Percentiles rank a stretch among this genome's conserved stretches.
Evolutionary conservation across 371 early-diverging fungal genomes (phyloP).

Genomic region (Apophysomyces trapeziformis): DNA sequence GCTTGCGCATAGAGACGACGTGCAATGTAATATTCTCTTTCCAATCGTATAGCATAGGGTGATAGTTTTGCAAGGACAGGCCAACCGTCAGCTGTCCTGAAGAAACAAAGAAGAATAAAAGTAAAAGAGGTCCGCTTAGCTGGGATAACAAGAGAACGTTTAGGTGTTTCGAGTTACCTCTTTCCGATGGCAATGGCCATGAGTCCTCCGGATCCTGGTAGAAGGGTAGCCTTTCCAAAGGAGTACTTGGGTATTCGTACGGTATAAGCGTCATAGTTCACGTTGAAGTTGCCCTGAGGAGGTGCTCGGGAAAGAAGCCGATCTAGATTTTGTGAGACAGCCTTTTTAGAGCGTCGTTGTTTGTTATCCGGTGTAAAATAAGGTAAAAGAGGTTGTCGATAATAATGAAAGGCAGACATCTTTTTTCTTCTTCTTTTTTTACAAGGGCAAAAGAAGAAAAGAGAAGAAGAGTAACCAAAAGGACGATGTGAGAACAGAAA

Average conservation of each 20-base stretch:
- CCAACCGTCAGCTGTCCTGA: constrained; percentile 30
- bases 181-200: constrained; percentile 44
- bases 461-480: not conserved
- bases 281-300: constrained; percentile 37
- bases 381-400: constrained; percentile 7
- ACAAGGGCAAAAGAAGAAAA: constrained; percentile 7
- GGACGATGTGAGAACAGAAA: not conserved
- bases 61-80: constrained; percentile 45
- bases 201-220: constrained; percentile 42
- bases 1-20: constrained; percentile 37
- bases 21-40: constrained; percentile 48
- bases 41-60: constrained; percentile 41
- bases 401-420: constrained; percentile 7
- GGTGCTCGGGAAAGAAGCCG: constrained; percentile 26
- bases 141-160: not conserved
- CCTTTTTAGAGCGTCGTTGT: constrained; percentile 12
- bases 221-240: constrained; percentile 39
- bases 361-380: constrained; percentile 11
- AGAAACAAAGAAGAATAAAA: too few species aligned
- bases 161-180: constrained; percentile 25
- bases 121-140: not conserved
- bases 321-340: constrained; percentile 13
- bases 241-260: constrained; percentile 42
- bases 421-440: not conserved
- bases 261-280: constrained; percentile 40